Base-by-base conservation (phyloP, 768 basidiomycete genomes). In the Pholiota microspora region DNA sequence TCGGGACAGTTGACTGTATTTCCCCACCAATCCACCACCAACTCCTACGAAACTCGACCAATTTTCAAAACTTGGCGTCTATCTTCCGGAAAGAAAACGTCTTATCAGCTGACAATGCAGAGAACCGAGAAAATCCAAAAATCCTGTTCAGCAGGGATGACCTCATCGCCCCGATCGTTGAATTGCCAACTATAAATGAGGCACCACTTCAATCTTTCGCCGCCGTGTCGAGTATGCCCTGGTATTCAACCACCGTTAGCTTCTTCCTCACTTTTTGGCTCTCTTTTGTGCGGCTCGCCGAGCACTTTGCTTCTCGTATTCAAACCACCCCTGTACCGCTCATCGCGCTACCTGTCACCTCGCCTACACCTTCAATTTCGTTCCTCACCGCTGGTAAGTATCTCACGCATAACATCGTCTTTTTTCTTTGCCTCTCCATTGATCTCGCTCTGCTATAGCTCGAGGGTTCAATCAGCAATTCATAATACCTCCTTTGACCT, bases 321-420 rank as follows among this genome's bases (percentile, higher is more conserved):
- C 45, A 13, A 16, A 21, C 12, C 46, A 18, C 15, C 46, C n/a
- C 29, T 28, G 27, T 28, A 9, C 21, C 35, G 21, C 27, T 51
- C 27, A 51, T 51, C 38, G 40, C 18, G 38, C 51, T 51, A 5
- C 51, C 51, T 13, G 51, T 51, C 7, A 51, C 51, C 21, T 29
- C 51, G n/a, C 51, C 34, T 23, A 18, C 16, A 5, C 38, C 28
- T n/a, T 28, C 38, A 12, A 18, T 23, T 4, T 51, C 40, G 31
- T 21, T 18, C 28, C 25, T 51, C 25, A 18, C 12, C 40, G 31
- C n/a, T 25, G 38, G 51, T 51, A 44, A 28, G 38, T 16, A 31
- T 21, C 28, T 12, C 29, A 12, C 29, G 6, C 29, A 15, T 6
- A 12, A 0, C 12, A 18, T 5, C 18, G 8, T 21, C 16, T 10